Evolutionary conservation across 768 basidiomycete genomes (phyloP), one percentile per base, ranked within the genome.

Genomic region (Amanita jacksonii): DNA sequence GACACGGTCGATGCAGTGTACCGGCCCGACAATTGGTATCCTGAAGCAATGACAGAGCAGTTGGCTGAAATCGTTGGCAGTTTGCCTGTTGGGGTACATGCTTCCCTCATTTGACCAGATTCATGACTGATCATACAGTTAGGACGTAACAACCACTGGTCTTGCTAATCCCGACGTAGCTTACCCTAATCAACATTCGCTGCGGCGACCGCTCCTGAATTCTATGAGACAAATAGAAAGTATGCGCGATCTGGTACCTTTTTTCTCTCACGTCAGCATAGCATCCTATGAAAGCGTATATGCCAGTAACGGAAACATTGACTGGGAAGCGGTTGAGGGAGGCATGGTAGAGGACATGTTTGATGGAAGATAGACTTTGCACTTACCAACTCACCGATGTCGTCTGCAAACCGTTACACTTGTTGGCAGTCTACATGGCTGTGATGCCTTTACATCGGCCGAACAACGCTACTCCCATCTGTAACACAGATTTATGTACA

Each of bases 1-100:
- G 94, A 99, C 60, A 98, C 94, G 0, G 88, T 93, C 5, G 96
- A 98, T 54, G 92, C 94, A 0, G 75, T 92, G 25, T 92, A 90
- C 62, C 82, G 79, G 13, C 86, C 91, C 0, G 82, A 91, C 46
- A 69, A 80, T 35, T 90, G 84, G 76, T 68, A 69, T 46, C 87
- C 93, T 0, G 84, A 85, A 51, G 85, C 91, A 2, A 79, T 96
- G 69, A 75, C 97, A 62, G 96, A 99, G 57, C 84, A 84, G 44
- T 69, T 98, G 0, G 81, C 89, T 33, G 91, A 93, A 50, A 76
- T 90, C 30, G 73, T 85, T 10, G 74, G 75, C n/a, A 79, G 69
- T 46, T 68, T 88, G 32, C 85, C 85, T 0, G 61, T 67, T 23
- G 63, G 55, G 43, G 70, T 69, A 55, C 41, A 28, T 34, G 43